These are phyloP conservation scores for Cercospora zeina DNA, from an alignment of 2,329 filamentous ascomycete species.

Conservation along the genomic window DNA sequence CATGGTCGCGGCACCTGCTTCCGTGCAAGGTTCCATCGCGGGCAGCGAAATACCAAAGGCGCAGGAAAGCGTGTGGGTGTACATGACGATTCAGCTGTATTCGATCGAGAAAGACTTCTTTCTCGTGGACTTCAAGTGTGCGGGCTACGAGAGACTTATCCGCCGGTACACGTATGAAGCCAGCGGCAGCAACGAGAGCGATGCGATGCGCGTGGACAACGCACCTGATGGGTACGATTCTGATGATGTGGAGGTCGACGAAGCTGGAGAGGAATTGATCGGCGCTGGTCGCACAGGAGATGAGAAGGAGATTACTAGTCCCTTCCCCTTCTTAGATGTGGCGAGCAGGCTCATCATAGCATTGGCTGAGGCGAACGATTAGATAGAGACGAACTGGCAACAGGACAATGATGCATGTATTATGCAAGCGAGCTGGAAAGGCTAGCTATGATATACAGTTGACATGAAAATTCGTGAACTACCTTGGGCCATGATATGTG, in stretches of 20 bases:
- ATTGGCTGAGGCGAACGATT: slow-evolving; percentile 73
- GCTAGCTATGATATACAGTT: slow-evolving; percentile 13
- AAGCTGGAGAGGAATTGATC: slow-evolving; percentile 45
- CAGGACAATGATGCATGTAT: slow-evolving; percentile 16
- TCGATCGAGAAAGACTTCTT: slow-evolving; percentile 90
- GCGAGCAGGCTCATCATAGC: slow-evolving; percentile 91
- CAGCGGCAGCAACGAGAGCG: slow-evolving; percentile 34
- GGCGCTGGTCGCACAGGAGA: slow-evolving; percentile 59
- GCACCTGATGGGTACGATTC: slow-evolving; percentile 25
- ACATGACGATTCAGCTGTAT: slow-evolving; percentile 94
- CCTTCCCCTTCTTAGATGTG: slow-evolving; percentile 94
- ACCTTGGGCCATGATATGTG: too few relatives aligned
- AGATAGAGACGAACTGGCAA: slow-evolving; percentile 21
- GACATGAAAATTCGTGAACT: neutral
- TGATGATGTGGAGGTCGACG: slow-evolving; percentile 37
- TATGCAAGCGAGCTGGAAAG: neutral
- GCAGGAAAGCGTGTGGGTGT: slow-evolving; percentile 79
- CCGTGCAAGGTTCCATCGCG: slow-evolving; percentile 20
- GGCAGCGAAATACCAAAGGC: slow-evolving; percentile 38
- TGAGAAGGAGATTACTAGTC: slow-evolving; percentile 92
- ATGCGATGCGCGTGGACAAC: slow-evolving; percentile 28
- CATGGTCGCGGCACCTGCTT: slow-evolving; percentile 26
- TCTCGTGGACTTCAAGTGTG: slow-evolving; percentile 97
- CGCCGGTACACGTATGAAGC: slow-evolving; percentile 44
- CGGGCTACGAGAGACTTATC: slow-evolving; percentile 89